Percentiles rank a stretch among this genome's conserved stretches.
Conservation (phyloP, 148 eudicot genomes). For the Polygonum maritimum region DNA sequence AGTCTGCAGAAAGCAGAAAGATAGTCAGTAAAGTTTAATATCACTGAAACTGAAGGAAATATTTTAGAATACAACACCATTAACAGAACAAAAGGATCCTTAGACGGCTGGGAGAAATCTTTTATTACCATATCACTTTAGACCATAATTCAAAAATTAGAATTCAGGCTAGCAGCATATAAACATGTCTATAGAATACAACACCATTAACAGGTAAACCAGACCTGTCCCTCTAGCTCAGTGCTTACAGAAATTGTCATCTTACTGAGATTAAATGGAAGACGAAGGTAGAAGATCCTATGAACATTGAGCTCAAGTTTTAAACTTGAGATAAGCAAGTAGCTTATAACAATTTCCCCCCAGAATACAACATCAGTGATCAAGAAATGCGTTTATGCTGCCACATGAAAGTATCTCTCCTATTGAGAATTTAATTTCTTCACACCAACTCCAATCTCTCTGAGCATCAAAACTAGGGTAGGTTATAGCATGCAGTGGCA, state of each 20-base stretch:
- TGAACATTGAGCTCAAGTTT: not conserved
- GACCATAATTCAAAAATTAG: not conserved
- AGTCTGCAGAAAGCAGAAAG: not conserved
- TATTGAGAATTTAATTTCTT: too few species aligned
- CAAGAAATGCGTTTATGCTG: not conserved
- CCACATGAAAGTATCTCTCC: not conserved
- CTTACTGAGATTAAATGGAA: not conserved
- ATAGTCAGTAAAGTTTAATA: not conserved
- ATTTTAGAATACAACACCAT: too few species aligned
- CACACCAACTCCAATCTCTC: not conserved
- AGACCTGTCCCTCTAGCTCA: not conserved
- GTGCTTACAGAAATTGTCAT: not conserved
- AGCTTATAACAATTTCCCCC: not conserved
- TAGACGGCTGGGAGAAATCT: not conserved
- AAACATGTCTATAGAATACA: not conserved
- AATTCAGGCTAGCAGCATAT: not conserved
- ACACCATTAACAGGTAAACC: not conserved
- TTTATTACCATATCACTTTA: not conserved
- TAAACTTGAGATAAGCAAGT: not conserved
- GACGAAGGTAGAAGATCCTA: not conserved
- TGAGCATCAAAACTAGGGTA: not conserved
- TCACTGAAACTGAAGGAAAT: too few species aligned
- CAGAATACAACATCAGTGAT: not conserved
- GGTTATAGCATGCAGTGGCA: not conserved
- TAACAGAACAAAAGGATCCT: not conserved